phyloP scores from a whole-genome alignment of 2,329 filamentous ascomycete species.

The Colletotrichum sp. region DNA sequence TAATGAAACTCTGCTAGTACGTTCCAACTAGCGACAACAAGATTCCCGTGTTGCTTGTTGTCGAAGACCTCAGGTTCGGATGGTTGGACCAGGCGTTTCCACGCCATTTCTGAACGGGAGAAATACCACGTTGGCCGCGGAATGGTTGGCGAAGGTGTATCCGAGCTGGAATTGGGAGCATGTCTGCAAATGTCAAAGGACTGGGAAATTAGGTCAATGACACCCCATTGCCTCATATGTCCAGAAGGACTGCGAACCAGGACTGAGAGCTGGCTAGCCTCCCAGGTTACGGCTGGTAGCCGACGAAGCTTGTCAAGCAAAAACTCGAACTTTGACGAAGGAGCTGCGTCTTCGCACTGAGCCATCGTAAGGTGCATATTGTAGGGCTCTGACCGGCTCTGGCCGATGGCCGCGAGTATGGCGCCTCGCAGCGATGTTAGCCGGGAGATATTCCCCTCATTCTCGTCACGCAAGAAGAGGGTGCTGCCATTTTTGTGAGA shows the following conservation, averaged over 20 bases:
- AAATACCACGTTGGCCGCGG: background rate
- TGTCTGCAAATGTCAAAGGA: background rate
- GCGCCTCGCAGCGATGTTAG: conserved; percentile 37
- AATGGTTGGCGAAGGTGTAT: background rate
- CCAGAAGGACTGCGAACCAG: conserved; percentile 53
- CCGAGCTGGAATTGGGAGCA: background rate
- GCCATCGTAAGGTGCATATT: conserved; percentile 65
- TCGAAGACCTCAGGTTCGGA: background rate
- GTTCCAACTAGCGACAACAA: conserved; percentile 57
- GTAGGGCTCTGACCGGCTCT: conserved; percentile 30
- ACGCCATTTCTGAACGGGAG: background rate
- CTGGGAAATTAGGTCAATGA: conserved; percentile 40
- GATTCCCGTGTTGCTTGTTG: conserved; percentile 7
- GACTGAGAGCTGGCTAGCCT: conserved; percentile 52
- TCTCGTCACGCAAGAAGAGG: conserved; percentile 45
- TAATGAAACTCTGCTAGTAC: conserved; percentile 56
- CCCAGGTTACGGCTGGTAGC: conserved; percentile 54
- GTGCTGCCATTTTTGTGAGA: conserved; percentile 54
- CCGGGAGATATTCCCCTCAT: conserved; percentile 18
- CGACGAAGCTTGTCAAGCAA: conserved; percentile 57
- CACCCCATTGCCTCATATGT: conserved; percentile 64
- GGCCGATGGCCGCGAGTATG: conserved; percentile 41
- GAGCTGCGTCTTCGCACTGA: conserved; percentile 53
- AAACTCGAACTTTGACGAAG: conserved; percentile 50
- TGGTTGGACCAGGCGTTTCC: background rate